These are phyloP conservation scores for Triticum dicoccoides DNA, from an alignment of 176 grass and related monocot species.

Conservation along the genomic window DNA sequence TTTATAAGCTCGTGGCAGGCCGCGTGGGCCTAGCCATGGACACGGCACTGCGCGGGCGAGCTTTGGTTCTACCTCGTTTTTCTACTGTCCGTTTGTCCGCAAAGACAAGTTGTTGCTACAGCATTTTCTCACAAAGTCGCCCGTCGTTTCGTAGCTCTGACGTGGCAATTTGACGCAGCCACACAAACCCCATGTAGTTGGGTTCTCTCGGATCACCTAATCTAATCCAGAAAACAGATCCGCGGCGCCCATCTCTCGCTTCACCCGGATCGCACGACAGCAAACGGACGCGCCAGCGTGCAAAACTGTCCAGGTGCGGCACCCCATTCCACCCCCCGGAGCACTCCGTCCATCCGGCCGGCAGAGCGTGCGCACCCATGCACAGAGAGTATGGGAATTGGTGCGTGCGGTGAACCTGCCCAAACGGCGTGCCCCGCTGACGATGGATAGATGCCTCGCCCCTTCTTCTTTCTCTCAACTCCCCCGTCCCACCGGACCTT, in stretches of 20 bases:
- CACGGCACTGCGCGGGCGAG: too few relatives aligned
- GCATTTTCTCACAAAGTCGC: background rate
- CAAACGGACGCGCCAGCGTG: background rate
- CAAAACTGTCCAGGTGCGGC: background rate
- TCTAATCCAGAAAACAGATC: background rate
- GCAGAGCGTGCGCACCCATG: background rate
- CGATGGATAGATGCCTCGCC: background rate
- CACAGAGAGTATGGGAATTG: background rate
- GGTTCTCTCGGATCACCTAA: background rate
- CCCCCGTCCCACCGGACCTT: background rate
- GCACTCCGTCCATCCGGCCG: background rate
- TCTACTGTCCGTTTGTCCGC: too few relatives aligned
- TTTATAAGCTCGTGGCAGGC: too few relatives aligned
- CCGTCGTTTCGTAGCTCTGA: background rate
- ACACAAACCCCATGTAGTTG: background rate
- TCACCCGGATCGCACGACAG: background rate
- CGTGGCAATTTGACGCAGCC: background rate
- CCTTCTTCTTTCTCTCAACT: background rate
- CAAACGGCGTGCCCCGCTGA: background rate
- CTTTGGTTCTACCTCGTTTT: too few relatives aligned
- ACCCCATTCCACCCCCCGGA: background rate
- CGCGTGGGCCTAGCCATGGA: too few relatives aligned
- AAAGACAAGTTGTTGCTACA: too few relatives aligned
- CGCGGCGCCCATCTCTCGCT: background rate
- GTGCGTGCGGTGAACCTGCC: slow-evolving; percentile 13